phyloP scores from a whole-genome alignment of 2,329 filamentous ascomycete species.

The Aspergillus fumigatus region DNA sequence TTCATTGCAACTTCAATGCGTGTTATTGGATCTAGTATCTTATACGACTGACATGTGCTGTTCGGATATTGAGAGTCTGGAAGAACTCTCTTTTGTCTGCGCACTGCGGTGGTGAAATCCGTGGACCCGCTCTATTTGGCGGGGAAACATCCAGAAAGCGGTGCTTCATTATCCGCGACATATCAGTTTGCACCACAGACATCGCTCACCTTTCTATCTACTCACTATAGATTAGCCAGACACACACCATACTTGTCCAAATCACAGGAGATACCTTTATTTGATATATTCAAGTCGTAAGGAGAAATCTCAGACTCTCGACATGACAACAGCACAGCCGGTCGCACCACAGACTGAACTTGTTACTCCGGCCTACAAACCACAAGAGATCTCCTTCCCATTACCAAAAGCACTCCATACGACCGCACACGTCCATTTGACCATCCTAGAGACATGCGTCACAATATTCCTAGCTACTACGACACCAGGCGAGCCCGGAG shows the following conservation, averaged over 20 bases:
- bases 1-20: neutral
- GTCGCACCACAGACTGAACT: slow-evolving; percentile 14
- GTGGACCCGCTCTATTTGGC: slow-evolving; percentile 11
- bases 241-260: neutral
- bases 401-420: slow-evolving; percentile 54
- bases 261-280: neutral
- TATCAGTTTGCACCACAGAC: neutral
- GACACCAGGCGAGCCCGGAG: slow-evolving; percentile 39
- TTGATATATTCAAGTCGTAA: neutral
- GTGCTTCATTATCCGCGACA: neutral
- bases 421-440: slow-evolving; percentile 57
- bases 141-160: slow-evolving; percentile 8
- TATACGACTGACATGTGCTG: neutral
- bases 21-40: neutral
- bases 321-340: slow-evolving; percentile 12
- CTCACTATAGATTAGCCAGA: neutral
- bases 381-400: slow-evolving; percentile 54
- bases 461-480: slow-evolving; percentile 57
- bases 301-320: neutral
- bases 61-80: neutral
- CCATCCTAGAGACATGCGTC: slow-evolving; percentile 47
- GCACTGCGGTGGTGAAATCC: neutral
- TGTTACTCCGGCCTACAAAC: slow-evolving; percentile 31
- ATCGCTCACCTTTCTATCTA: neutral
- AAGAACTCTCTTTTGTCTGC: neutral